These are phyloP conservation scores for Linnemannia zychae DNA, from an alignment of 192 early-diverging fungal species.

Conservation along the genomic window DNA sequence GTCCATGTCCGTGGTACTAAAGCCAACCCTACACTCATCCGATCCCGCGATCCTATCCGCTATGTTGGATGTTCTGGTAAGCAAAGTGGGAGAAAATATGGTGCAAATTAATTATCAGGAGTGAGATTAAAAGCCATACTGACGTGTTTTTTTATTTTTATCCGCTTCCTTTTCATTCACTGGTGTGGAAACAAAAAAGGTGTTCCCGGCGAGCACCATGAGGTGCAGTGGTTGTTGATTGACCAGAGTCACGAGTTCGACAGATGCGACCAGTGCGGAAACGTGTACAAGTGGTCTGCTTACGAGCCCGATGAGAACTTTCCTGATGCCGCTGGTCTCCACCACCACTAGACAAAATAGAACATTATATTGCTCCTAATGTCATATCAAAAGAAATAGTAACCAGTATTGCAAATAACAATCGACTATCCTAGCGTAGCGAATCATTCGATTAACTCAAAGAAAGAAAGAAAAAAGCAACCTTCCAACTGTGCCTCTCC, in stretches of 20 bases:
- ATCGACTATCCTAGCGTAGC: neutral
- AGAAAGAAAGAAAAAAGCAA: neutral
- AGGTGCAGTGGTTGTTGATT: conserved; percentile 91
- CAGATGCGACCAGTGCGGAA: conserved; percentile 96
- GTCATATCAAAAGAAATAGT: neutral
- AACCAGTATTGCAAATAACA: neutral
- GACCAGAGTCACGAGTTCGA: conserved; percentile 83
- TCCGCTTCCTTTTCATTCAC: too few species aligned
- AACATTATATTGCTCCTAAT: neutral
- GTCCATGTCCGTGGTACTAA: conserved; percentile 83
- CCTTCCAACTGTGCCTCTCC: too few species aligned
- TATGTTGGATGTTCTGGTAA: conserved; percentile 93
- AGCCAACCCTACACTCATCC: conserved; percentile 88
- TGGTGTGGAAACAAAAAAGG: conserved; percentile 63
- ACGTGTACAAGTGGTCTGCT: conserved; percentile 70
- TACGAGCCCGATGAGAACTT: conserved; percentile 59
- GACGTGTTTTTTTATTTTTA: too few species aligned
- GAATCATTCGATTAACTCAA: neutral
- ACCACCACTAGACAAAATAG: conserved; percentile 49
- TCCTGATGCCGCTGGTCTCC: conserved; percentile 46
- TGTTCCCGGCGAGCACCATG: conserved; percentile 94
- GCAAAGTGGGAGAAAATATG: too few species aligned
- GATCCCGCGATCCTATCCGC: conserved; percentile 82
- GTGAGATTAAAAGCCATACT: too few species aligned
- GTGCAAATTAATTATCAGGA: too few species aligned